Conservation (phyloP, 2,329 filamentous ascomycete genomes). For the Ophiosphaerella herpotricha region DNA sequence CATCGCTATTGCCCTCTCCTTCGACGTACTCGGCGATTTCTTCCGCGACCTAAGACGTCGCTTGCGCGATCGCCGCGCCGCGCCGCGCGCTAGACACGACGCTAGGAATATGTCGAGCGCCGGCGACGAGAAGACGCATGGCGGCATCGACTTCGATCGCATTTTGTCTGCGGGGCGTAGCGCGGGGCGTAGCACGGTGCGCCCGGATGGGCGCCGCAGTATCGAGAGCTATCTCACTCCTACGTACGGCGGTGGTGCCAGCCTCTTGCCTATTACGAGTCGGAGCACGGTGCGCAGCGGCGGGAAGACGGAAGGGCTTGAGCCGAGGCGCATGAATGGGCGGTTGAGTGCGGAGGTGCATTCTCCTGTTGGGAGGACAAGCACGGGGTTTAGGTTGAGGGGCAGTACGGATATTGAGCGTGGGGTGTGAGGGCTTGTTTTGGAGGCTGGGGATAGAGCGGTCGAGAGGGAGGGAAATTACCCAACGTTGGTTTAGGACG, state of each 20-base stretch:
- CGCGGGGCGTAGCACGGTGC: conserved; percentile 30
- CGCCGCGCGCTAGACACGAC: background rate
- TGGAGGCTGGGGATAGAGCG: too few relatives aligned
- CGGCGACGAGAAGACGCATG: conserved; percentile 16
- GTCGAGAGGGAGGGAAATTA: too few relatives aligned
- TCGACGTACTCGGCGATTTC: conserved; percentile 48
- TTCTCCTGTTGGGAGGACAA: conserved; percentile 31
- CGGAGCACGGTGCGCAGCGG: conserved; percentile 31
- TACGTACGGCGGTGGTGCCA: conserved; percentile 11
- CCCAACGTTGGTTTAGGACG: too few relatives aligned
- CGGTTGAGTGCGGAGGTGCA: conserved; percentile 26
- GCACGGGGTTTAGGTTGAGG: conserved; percentile 42
- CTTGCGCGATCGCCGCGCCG: conserved; percentile 13
- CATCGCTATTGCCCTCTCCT: conserved; percentile 52
- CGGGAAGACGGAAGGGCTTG: conserved; percentile 18
- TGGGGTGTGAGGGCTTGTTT: background rate
- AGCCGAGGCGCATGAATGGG: conserved; percentile 11
- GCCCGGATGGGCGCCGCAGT: conserved; percentile 26
- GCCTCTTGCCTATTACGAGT: conserved; percentile 38
- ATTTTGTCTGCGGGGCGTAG: conserved; percentile 33
- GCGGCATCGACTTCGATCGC: conserved; percentile 32
- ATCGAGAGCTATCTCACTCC: conserved; percentile 36
- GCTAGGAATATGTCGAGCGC: conserved; percentile 3
- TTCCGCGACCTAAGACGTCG: conserved; percentile 32
- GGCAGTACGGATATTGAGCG: conserved; percentile 36